Evolutionary conservation across 129 eudicot genomes (phyloP).

Genomic region (Tanacetum coccineum): DNA sequence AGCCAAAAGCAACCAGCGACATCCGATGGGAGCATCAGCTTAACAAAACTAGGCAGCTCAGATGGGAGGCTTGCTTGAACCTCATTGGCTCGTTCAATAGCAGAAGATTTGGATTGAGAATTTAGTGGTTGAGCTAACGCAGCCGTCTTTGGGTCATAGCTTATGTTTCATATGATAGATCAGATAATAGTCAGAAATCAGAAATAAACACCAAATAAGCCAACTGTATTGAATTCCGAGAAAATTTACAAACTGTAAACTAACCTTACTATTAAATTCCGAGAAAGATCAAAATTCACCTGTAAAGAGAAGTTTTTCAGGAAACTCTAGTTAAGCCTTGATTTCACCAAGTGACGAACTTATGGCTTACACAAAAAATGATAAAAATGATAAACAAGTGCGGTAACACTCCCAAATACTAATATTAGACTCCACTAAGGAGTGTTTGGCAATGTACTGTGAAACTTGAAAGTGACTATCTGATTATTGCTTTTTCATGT

Average conservation of each 20-base stretch:
- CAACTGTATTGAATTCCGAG: not conserved
- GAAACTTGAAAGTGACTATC: too few species aligned
- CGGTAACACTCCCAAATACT: constrained; percentile 11
- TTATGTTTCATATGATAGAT: constrained; percentile 12
- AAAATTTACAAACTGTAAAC: constrained; percentile 1
- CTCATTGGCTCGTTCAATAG: constrained; percentile 44
- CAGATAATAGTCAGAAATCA: not conserved
- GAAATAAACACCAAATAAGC: not conserved
- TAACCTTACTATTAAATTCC: constrained; percentile 32
- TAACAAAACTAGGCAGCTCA: constrained; percentile 33
- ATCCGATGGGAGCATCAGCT: constrained; percentile 82
- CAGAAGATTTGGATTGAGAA: constrained; percentile 31
- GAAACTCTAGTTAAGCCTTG: not conserved
- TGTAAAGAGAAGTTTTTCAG: constrained; percentile 8
- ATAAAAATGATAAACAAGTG: not conserved
- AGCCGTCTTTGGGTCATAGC: constrained; percentile 31
- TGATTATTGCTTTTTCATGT: too few species aligned
- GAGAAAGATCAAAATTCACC: constrained; percentile 32
- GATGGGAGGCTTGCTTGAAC: constrained; percentile 46
- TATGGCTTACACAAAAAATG: too few species aligned
- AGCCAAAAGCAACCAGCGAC: constrained; percentile 85
- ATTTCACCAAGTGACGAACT: not conserved
- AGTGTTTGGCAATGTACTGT: too few species aligned
- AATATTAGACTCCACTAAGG: too few species aligned
- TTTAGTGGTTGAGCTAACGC: constrained; percentile 2